Evolutionary conservation across 164 flowering plant species (phyloP), one percentile per base, ranked within the genome.

Genomic region (Hamamelis virginiana): DNA sequence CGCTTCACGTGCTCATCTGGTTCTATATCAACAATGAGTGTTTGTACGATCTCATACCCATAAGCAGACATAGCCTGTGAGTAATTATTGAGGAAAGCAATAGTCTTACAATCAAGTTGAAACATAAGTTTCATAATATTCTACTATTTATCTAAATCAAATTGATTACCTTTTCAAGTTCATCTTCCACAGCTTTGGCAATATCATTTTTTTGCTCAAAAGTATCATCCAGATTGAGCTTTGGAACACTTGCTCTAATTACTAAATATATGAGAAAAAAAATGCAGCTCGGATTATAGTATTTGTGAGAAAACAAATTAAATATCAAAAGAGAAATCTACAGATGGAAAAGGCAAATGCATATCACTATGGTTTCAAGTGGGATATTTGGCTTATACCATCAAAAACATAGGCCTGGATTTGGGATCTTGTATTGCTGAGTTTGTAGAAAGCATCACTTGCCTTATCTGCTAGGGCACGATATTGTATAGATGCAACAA

Each of bases 321-420:
- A 33, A 33, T 33, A 33, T 33, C 6, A 33, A 33, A 33, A 33
- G 41, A 33, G 41, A 33, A 33, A 33, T 33, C 6, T 33, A 33
- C 41, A 6, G 6, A 22, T 63, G 27, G 18, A 62, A 69, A 55
- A 33, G 3, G 9, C 33, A 69, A 44, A 33, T 33, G 41, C 41
- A 33, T n/a, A 33, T 33, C 41, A 2, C 41, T 6, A 33, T 33
- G 41, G 41, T 33, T 2, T 33, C 41, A 33, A 33, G 6, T 33
- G 6, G 41, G 41, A 33, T 33, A 33, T 62, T 18, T 12, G 9
- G n/a, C 62, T 9, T 66, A 53, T 81, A 88, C 95, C 95, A 73
- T 89, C 92, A 73, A 89, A 89, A 46, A 91, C 96, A 77, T 91
- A 91, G 51, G 97, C 89, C 67, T 89, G 90, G 68, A 89, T 87